Evolutionary conservation across 352 stramenopile species (phyloP).

Genomic region (Peronospora destructor): DNA sequence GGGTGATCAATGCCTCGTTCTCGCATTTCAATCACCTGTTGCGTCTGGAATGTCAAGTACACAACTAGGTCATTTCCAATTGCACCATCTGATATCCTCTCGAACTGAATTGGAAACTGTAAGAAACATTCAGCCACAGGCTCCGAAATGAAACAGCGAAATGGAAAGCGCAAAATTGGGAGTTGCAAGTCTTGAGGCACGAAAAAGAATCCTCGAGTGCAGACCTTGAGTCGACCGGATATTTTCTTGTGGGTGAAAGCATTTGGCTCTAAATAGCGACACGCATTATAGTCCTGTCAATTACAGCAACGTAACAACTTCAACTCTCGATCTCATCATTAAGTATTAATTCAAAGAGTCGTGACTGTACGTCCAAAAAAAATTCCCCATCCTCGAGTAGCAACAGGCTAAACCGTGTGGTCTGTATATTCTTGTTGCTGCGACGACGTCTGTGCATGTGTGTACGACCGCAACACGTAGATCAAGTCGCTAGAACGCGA

Average conservation of each 20-base stretch:
- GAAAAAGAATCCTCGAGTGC: slow-evolving; percentile 86
- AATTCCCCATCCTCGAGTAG: slow-evolving; percentile 89
- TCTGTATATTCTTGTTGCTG: slow-evolving; percentile 36
- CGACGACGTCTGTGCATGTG: slow-evolving; percentile 25
- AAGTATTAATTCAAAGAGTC: slow-evolving; percentile 12
- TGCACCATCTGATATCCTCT: too few relatives aligned
- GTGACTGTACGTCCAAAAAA: slow-evolving; percentile 75
- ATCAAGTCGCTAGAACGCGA: not conserved
- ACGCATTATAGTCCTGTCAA: slow-evolving; percentile 57
- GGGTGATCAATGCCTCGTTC: slow-evolving; percentile 61
- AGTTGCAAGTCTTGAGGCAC: slow-evolving; percentile 65
- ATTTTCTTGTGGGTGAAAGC: slow-evolving; percentile 36
- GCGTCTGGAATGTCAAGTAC: slow-evolving; percentile 58
- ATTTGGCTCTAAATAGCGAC: slow-evolving; percentile 44
- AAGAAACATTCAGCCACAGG: slow-evolving; percentile 53
- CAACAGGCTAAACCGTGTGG: slow-evolving; percentile 82
- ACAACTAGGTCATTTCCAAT: not conserved
- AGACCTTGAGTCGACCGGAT: slow-evolving; percentile 70
- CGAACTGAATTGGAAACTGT: slow-evolving; percentile 1
- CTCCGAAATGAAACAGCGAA: slow-evolving; percentile 47
- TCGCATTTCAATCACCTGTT: slow-evolving; percentile 64
- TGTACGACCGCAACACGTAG: not conserved
- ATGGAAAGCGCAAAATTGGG: slow-evolving; percentile 79
- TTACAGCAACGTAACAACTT: slow-evolving; percentile 3
- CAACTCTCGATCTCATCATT: slow-evolving; percentile 10